These are phyloP conservation scores for Vachellia collinsii DNA, from an alignment of 306 rosid genomes.

Conservation along the genomic window DNA sequence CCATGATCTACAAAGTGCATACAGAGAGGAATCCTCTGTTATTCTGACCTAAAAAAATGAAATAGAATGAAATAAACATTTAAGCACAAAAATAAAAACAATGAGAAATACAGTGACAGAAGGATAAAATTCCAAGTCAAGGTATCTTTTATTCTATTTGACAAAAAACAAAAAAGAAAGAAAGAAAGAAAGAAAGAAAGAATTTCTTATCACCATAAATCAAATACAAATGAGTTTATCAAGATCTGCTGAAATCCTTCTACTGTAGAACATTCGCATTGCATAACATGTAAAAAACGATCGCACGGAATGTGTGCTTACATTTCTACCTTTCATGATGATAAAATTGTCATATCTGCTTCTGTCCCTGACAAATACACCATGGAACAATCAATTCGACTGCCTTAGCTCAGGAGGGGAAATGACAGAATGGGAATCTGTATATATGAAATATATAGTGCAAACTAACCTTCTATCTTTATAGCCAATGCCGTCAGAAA, in stretches of 20 bases:
- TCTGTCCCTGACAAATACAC: slow-evolving; percentile 57
- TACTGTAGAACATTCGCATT: neutral
- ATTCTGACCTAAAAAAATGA: slow-evolving; percentile 58
- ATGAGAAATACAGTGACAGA: slow-evolving; percentile 3
- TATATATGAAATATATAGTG: slow-evolving; percentile 9
- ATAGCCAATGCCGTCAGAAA: slow-evolving; percentile 59
- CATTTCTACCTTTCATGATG: slow-evolving; percentile 66
- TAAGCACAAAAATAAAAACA: neutral
- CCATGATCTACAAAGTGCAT: slow-evolving; percentile 75
- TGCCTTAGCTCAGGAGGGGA: neutral
- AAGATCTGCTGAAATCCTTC: neutral
- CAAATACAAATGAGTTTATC: slow-evolving; percentile 9
- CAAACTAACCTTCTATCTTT: slow-evolving; percentile 63
- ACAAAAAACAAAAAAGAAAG: neutral
- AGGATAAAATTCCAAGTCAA: slow-evolving; percentile 21
- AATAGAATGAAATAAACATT: slow-evolving; percentile 11
- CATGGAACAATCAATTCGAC: slow-evolving; percentile 9
- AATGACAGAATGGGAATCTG: neutral
- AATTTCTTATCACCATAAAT: neutral
- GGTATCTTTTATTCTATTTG: neutral
- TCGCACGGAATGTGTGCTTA: slow-evolving; percentile 45
- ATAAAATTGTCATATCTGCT: slow-evolving; percentile 48
- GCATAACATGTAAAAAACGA: slow-evolving; percentile 20
- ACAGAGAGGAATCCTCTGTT: slow-evolving; percentile 65
- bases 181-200: neutral